Evolutionary conservation across 306 rosid genomes (phyloP).

Genomic region (Cicer bijugum): DNA sequence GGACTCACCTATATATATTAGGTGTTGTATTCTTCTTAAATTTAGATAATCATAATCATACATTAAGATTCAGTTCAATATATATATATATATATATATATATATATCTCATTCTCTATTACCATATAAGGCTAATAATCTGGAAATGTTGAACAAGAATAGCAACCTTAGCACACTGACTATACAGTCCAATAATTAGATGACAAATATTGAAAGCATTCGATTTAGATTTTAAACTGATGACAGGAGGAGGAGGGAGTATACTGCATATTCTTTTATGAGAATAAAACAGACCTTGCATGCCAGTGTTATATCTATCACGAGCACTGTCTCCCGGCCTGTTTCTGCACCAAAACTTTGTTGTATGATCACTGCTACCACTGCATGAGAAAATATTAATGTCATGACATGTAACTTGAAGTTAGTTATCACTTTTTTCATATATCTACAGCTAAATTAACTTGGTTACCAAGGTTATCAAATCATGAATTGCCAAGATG

Average conservation of each 20-base stretch:
- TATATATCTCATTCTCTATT: not conserved
- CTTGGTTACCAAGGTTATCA: constrained; percentile 2
- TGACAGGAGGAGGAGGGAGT: not conserved
- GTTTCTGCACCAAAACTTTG: constrained; percentile 97
- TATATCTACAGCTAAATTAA: constrained; percentile 22
- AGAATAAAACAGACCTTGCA: constrained; percentile 59
- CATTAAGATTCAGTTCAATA: constrained; percentile 10
- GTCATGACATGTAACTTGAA: constrained; percentile 27
- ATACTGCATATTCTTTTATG: constrained; percentile 12
- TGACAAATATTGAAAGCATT: constrained; percentile 5
- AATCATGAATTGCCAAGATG: not conserved
- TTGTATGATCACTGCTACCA: constrained; percentile 99
- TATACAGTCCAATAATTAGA: constrained; percentile 15
- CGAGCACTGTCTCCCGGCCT: constrained; percentile 94
- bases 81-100: too few species aligned
- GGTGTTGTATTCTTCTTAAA: constrained; percentile 4
- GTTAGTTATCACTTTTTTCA: constrained; percentile 22
- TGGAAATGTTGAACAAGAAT: constrained; percentile 27
- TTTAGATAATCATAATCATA: not conserved
- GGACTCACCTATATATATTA: constrained; percentile 6
- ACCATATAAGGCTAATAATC: not conserved
- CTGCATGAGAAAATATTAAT: constrained; percentile 59
- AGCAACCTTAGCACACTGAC: constrained; percentile 18
- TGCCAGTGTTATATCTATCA: constrained; percentile 73
- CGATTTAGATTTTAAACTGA: constrained; percentile 9